These are phyloP conservation scores for Phytophthora fragariae DNA, from an alignment of 352 stramenopile genomes.

Conservation along the genomic window DNA sequence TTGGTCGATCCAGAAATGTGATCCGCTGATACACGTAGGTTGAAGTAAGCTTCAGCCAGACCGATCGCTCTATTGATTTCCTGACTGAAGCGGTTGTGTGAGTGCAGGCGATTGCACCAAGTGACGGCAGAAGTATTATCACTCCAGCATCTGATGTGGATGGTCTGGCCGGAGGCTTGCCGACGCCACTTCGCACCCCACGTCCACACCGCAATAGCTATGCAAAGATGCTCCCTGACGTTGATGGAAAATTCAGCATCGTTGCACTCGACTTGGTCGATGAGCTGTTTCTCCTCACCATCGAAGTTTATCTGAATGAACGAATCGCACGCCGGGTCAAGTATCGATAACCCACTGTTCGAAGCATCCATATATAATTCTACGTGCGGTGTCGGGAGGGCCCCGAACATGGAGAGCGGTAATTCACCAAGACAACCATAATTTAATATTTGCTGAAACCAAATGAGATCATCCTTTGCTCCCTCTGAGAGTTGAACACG, in stretches of 20 bases:
- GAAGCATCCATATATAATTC: too few relatives aligned
- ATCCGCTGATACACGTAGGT: conserved; percentile 11
- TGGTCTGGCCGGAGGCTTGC: background rate
- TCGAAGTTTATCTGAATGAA: too few relatives aligned
- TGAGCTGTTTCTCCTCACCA: background rate
- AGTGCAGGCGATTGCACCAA: conserved; percentile 27
- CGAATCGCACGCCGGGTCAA: too few relatives aligned
- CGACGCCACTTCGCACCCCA: conserved; percentile 28
- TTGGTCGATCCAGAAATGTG: conserved; percentile 33
- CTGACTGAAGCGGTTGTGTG: conserved; percentile 25
- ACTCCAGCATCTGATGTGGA: conserved; percentile 34
- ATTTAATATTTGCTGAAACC: too few relatives aligned
- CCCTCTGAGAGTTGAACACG: too few relatives aligned
- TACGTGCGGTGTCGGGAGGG: too few relatives aligned
- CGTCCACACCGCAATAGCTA: conserved; percentile 25
- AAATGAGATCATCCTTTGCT: too few relatives aligned
- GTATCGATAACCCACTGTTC: too few relatives aligned
- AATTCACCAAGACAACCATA: too few relatives aligned
- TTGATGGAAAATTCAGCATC: too few relatives aligned
- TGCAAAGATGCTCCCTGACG: background rate
- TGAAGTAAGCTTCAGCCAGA: conserved; percentile 25
- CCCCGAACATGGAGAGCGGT: too few relatives aligned
- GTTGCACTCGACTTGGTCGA: too few relatives aligned
- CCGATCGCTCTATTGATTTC: conserved; percentile 48
- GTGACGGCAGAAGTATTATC: conserved; percentile 11